Conservation (phyloP, 345 rosid species). For the Psidium guajava region DNA sequence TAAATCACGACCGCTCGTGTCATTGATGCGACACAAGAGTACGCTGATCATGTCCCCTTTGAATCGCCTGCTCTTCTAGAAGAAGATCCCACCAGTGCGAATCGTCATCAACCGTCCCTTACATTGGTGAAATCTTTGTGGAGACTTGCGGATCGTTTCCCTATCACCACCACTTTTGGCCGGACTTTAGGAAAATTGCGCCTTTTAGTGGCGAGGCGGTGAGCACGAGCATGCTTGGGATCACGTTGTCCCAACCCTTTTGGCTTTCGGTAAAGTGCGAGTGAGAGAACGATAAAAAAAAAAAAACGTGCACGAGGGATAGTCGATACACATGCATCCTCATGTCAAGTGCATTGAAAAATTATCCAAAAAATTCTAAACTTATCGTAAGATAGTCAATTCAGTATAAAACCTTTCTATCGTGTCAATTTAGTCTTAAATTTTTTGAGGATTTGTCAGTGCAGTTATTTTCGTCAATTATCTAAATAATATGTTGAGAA, state of each 20-base stretch:
- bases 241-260: not conserved
- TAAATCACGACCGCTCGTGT: not conserved
- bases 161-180: not conserved
- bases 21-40: not conserved
- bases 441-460: too few relatives aligned
- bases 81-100: not conserved
- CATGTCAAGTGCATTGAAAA: too few relatives aligned
- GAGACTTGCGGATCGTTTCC: not conserved
- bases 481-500: too few relatives aligned
- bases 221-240: not conserved
- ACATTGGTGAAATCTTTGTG: not conserved
- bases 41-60: not conserved
- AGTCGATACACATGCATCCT: too few relatives aligned
- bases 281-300: not conserved
- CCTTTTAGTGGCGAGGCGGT: not conserved
- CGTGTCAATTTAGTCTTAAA: too few relatives aligned
- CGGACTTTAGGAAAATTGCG: not conserved
- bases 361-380: too few relatives aligned
- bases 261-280: not conserved
- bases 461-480: too few relatives aligned
- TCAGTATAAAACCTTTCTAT: too few relatives aligned
- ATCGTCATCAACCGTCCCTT: not conserved
- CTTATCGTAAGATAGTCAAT: too few relatives aligned
- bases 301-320: too few relatives aligned
- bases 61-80: not conserved